Evolutionary conservation across 148 eudicot species (phyloP), one percentile per base, ranked within the genome.

Genomic region (Cornus suecica): DNA sequence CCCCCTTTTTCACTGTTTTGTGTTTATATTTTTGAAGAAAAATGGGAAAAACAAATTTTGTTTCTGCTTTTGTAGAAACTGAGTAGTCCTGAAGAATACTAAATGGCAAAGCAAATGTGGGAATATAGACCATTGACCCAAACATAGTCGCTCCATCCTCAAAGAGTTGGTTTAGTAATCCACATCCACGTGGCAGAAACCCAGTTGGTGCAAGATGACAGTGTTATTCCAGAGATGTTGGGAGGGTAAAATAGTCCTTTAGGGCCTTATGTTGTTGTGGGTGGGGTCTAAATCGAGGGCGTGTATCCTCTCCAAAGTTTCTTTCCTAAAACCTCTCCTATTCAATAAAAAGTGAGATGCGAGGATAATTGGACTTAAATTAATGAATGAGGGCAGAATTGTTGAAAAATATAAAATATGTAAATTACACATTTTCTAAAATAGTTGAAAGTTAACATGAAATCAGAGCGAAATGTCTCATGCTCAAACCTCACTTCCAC

Each of bases 71-170:
- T 58, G 62, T 20, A 58, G 23, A n/a, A n/a, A 58, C 62, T 58
- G 62, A 18, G 62, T 6, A 58, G 24, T 58, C 2, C 62, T 20
- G 4, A 58, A n/a, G 42, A 37, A 37, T 37, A 37, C 42, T 37
- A 6, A 37, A 37, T 37, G 23, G 25, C 24, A 58, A 58, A 58
- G 62, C 24, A 58, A 58, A 58, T 14, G 18, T 65, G 68, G 68
- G 7, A 65, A 14, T 29, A 13, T 29, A 10, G 68, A 65, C 68
- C 34, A 65, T 27, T 65, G 68, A 65, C 34, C 68, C 68, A 65
- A 65, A 65, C 0, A 22, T 5, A 9, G 37, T 65, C 41, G n/a
- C 37, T 8, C 3, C 34, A 15, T 27, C 20, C 25, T 16, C 7
- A 8, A 58, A 58, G 8, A 2, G 4, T 2, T 22, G 62, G 9